phyloP scores from a whole-genome alignment of 148 eudicot species.

The Oxyria digyna region DNA sequence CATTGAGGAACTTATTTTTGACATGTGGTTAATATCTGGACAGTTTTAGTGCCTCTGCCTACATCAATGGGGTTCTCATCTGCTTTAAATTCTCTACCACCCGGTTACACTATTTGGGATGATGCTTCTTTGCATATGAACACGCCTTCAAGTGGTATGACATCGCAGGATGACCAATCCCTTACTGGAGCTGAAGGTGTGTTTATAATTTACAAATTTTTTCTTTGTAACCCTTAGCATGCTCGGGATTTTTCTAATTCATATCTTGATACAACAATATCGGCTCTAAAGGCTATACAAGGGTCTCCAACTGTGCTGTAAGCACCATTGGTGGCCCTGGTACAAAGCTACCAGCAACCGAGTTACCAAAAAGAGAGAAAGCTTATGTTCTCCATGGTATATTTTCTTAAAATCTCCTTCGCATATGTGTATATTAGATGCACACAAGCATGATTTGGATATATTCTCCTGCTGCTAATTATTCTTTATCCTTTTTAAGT shows the following conservation, averaged over 20 bases:
- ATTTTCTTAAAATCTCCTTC: neutral
- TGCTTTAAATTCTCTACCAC: conserved; percentile 42
- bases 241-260: conserved; percentile 18
- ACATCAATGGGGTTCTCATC: conserved; percentile 50
- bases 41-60: conserved; percentile 44
- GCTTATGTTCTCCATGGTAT: conserved; percentile 49
- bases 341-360: conserved; percentile 28
- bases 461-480: neutral
- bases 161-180: conserved; percentile 48
- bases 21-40: conserved; percentile 9
- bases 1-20: conserved; percentile 11
- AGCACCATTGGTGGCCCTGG: conserved; percentile 38
- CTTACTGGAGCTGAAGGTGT: conserved; percentile 55
- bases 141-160: conserved; percentile 30
- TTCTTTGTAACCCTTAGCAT: neutral
- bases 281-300: conserved; percentile 38
- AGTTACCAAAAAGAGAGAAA: conserved; percentile 32
- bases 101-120: conserved; percentile 65
- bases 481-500: neutral
- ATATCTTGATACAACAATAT: conserved; percentile 37
- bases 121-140: conserved; percentile 47
- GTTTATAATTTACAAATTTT: conserved; percentile 7
- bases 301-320: conserved; percentile 19
- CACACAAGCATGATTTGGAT: neutral
- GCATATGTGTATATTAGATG: neutral